Evolutionary conservation across 176 grass and related monocot genomes (phyloP).

Genomic region (Pontederia crassipes): DNA sequence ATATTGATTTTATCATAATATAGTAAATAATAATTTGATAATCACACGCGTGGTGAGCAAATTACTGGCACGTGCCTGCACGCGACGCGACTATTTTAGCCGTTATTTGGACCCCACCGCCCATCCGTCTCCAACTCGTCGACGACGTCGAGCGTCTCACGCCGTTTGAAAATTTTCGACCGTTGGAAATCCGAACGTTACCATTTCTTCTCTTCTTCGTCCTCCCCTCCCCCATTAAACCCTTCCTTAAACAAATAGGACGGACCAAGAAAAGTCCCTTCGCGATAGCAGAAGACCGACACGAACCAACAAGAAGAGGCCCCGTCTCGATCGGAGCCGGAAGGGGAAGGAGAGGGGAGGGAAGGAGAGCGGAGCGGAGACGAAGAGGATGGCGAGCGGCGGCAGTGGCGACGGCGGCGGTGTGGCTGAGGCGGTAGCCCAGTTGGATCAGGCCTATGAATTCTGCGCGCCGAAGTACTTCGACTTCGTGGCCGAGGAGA

Average conservation of each 20-base stretch:
- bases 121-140: too few species aligned
- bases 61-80: too few species aligned
- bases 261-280: background rate
- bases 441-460: constrained; percentile 69
- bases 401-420: constrained; percentile 1
- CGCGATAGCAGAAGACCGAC: constrained; percentile 1
- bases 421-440: constrained; percentile 10
- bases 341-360: background rate
- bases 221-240: background rate
- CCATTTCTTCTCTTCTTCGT: background rate
- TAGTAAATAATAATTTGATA: too few species aligned
- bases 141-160: too few species aligned
- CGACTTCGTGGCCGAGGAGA: constrained; percentile 64
- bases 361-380: background rate
- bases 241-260: background rate
- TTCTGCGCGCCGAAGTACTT: constrained; percentile 82
- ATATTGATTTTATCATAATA: too few species aligned
- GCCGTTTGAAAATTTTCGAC: constrained; percentile 47
- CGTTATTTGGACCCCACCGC: too few species aligned
- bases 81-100: too few species aligned
- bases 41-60: too few species aligned
- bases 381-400: background rate
- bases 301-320: too few species aligned
- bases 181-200: constrained; percentile 36
- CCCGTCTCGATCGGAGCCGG: too few species aligned